Conservation (phyloP, 2,329 filamentous ascomycete genomes). For the Colletotrichum filicis region DNA sequence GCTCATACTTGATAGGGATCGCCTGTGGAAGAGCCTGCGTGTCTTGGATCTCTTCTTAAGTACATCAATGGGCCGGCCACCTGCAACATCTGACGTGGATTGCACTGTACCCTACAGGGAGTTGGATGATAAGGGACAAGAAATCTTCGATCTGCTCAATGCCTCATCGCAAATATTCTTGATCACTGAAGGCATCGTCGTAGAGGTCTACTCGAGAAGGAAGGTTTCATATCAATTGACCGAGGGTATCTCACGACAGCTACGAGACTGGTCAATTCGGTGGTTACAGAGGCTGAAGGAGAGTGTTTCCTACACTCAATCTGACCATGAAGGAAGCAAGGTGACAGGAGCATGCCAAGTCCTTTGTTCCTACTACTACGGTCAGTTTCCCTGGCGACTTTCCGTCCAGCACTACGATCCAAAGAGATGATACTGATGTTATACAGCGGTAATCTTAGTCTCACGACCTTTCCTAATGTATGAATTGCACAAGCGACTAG, state of each 20-base stretch:
- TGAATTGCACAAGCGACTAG: conserved; percentile 59
- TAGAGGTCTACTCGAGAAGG: conserved; percentile 63
- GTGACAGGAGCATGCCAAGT: conserved; percentile 62
- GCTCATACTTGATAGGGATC: conserved; percentile 44
- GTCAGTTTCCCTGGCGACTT: not conserved
- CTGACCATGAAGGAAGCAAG: conserved; percentile 42
- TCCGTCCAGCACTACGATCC: too few species aligned
- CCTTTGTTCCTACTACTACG: conserved; percentile 64
- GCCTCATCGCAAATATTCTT: conserved; percentile 64
- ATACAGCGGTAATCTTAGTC: conserved; percentile 62
- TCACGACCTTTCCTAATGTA: conserved; percentile 67
- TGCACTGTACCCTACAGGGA: conserved; percentile 62
- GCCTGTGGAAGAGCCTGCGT: conserved; percentile 65
- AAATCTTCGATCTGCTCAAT: conserved; percentile 58
- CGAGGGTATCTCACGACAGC: conserved; percentile 62
- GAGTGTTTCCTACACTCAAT: conserved; percentile 42
- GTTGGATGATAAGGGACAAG: conserved; percentile 46
- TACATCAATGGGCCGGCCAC: conserved; percentile 65
- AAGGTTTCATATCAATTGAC: conserved; percentile 65
- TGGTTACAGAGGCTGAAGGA: conserved; percentile 60
- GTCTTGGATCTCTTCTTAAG: conserved; percentile 64
- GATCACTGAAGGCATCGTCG: conserved; percentile 60
- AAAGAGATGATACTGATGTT: not conserved
- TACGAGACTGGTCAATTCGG: conserved; percentile 61
- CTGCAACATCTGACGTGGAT: conserved; percentile 63